Conservation (phyloP, 1,139 yeast genomes). For the Hansenula sp. region DNA sequence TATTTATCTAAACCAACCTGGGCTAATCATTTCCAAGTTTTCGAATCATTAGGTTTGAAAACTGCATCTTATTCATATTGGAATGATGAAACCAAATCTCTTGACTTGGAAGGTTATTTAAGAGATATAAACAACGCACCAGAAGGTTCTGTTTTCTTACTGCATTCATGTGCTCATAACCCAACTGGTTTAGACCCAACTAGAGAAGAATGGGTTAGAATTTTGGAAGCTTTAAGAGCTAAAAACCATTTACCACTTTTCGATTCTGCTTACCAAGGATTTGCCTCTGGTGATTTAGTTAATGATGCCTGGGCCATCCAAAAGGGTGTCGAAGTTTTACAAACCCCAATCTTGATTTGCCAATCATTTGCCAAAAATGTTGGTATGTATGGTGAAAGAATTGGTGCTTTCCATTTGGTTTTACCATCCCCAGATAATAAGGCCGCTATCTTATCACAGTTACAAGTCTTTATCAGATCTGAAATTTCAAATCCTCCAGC, state of each 20-base stretch:
- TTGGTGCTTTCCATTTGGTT: constrained; percentile 83
- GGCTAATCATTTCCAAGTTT: constrained; percentile 92
- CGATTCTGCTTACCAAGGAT: constrained; percentile 97
- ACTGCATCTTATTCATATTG: constrained; percentile 78
- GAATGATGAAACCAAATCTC: constrained; percentile 58
- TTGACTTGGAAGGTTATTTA: constrained; percentile 68
- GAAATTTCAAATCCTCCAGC: constrained; percentile 94
- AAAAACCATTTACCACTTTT: constrained; percentile 78
- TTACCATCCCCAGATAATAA: constrained; percentile 39
- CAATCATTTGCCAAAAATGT: constrained; percentile 98
- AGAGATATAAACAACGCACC: constrained; percentile 68
- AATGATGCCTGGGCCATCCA: constrained; percentile 87
- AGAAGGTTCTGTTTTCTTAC: constrained; percentile 70
- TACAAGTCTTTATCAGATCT: constrained; percentile 74
- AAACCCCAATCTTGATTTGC: constrained; percentile 62
- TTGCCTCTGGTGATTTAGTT: constrained; percentile 84
- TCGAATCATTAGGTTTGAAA: constrained; percentile 59
- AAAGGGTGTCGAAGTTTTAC: constrained; percentile 58
- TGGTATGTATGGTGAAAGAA: constrained; percentile 98
- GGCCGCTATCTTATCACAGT: constrained; percentile 65
- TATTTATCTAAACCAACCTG: constrained; percentile 91
- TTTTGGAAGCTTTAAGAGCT: constrained; percentile 53
- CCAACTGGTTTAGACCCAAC: constrained; percentile 98
- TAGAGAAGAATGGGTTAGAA: constrained; percentile 75
- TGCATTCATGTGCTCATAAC: constrained; percentile 97